phyloP scores from a whole-genome alignment of 2,329 filamentous ascomycete genomes.

The Colletotrichum sp. region DNA sequence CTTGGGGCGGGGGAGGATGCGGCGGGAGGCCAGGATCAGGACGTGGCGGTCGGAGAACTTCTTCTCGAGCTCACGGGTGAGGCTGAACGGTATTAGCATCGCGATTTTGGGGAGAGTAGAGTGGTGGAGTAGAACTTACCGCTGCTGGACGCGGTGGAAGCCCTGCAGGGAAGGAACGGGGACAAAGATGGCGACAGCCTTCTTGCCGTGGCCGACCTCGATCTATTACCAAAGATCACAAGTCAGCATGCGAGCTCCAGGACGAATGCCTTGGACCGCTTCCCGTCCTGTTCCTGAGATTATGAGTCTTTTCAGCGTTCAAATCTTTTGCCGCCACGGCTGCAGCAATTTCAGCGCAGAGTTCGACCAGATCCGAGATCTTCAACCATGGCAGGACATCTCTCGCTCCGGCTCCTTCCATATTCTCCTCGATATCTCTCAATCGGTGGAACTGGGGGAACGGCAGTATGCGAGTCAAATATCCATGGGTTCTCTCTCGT shows the following conservation, averaged over 20 bases:
- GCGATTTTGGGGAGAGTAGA: neutral
- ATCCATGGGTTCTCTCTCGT: neutral
- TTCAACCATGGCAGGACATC: neutral
- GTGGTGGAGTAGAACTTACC: slow-evolving; percentile 66
- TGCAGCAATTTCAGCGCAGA: neutral
- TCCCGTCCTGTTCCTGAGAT: slow-evolving; percentile 70
- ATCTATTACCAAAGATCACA: slow-evolving; percentile 76
- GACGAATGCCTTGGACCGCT: slow-evolving; percentile 73
- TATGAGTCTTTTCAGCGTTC: slow-evolving; percentile 24
- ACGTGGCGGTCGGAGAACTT: slow-evolving; percentile 99
- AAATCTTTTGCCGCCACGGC: slow-evolving; percentile 26
- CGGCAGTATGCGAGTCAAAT: neutral
- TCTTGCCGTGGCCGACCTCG: slow-evolving; percentile 99
- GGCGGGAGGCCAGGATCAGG: slow-evolving; percentile 97
- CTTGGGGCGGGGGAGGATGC: slow-evolving; percentile 98
- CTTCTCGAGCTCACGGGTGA: slow-evolving; percentile 99
- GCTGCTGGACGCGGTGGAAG: slow-evolving; percentile 99
- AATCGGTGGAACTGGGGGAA: neutral
- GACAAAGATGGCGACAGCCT: slow-evolving; percentile 99
- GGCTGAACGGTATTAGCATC: slow-evolving; percentile 56
- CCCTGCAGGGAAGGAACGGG: slow-evolving; percentile 97
- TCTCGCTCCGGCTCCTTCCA: neutral
- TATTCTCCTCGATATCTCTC: slow-evolving; percentile 9
- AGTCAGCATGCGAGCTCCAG: slow-evolving; percentile 81
- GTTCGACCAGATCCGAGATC: neutral